Evolutionary conservation across 2,329 filamentous ascomycete genomes (phyloP).

Genomic region (Ophiostoma pallidulum): DNA sequence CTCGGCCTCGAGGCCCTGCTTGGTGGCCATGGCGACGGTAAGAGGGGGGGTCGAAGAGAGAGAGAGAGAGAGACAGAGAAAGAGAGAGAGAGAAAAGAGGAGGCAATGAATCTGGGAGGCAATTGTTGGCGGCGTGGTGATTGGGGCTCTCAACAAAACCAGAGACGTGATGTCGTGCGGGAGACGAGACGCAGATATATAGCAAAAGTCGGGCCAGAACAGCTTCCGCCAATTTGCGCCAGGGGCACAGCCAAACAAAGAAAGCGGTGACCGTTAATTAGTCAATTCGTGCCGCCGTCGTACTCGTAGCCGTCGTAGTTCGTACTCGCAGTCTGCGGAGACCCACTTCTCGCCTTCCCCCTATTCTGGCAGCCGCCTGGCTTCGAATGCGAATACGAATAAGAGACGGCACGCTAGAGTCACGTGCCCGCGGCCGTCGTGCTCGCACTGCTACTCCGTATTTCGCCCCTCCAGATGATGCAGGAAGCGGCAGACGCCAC

Average conservation of each 20-base stretch:
- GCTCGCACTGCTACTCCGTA: not conserved
- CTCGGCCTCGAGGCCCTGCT: slow-evolving; percentile 59
- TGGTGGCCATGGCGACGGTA: too few relatives aligned
- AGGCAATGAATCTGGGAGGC: not conserved
- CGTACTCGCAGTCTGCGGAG: slow-evolving; percentile 1
- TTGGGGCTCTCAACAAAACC: not conserved
- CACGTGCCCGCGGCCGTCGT: slow-evolving; percentile 9
- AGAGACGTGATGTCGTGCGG: not conserved
- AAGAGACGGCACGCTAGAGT: slow-evolving; percentile 11
- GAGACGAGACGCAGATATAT: slow-evolving; percentile 9
- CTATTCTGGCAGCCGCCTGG: slow-evolving; percentile 5
- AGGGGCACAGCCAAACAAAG: slow-evolving; percentile 8
- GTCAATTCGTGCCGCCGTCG: too few relatives aligned
- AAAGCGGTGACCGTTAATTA: slow-evolving; percentile 2
- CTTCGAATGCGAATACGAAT: slow-evolving; percentile 18
- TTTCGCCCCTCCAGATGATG: too few relatives aligned
- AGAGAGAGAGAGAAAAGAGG: not conserved
- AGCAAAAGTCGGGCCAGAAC: slow-evolving; percentile 1
- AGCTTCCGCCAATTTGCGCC: slow-evolving; percentile 7
- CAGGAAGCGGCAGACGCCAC: too few relatives aligned
- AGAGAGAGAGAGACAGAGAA: not conserved
- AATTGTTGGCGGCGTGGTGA: not conserved
- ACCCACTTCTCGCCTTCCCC: slow-evolving; percentile 1
- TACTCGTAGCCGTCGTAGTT: slow-evolving; percentile 1
- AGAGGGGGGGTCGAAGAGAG: too few relatives aligned